Base-by-base conservation (phyloP, 176 grass and related monocot genomes). In the Aegilops sharonensis region DNA sequence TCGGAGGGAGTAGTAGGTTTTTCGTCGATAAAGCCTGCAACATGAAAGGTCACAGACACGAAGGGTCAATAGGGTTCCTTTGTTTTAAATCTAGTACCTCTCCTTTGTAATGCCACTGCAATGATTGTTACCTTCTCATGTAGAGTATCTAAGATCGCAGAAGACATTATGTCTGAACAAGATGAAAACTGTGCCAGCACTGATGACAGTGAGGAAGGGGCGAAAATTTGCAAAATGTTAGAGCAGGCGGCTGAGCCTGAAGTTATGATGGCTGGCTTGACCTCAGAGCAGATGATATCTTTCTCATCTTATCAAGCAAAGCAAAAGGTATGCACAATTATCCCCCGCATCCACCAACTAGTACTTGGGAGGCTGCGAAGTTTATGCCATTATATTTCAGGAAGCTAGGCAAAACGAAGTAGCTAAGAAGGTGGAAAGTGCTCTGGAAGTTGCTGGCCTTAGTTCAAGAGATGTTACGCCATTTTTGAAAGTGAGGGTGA, bases 161-260 rank as follows among this genome's bases (percentile, higher is more conserved):
- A 98, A 80, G 91, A 88, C 59, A 89, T 95, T 81, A 62, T 89
- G 43, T 89, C 77, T 69, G 94, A 98, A 83, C 91, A 90, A 84
- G 81, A 86, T 80, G 96, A 98, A 78, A 72, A 91, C 35, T 90
- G 78, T 85, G 84, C 80, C 60, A 88, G 56, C 39, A 21, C 84
- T 17, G 88, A 94, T 87, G 92, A 88, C 45, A 40, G 68, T 29
- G 90, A 95, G 47, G 96, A 98, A 87, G 93, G 93, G 69, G 91
- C 96, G 50, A 91, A 92, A 83, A 86, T 98, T 81, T 91, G 20
- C 54, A 90, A 94, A 86, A 88, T 95, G 68, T 85, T 98, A 63
- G 93, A 95, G 88, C 63, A 59, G 69, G 64, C 93, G 34, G 96
- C 96, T 86, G 96, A 98, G 21, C 93, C 96, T 75, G 96, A 98